phyloP scores from a whole-genome alignment of 345 rosid genomes.

The Eucalyptus marginata region DNA sequence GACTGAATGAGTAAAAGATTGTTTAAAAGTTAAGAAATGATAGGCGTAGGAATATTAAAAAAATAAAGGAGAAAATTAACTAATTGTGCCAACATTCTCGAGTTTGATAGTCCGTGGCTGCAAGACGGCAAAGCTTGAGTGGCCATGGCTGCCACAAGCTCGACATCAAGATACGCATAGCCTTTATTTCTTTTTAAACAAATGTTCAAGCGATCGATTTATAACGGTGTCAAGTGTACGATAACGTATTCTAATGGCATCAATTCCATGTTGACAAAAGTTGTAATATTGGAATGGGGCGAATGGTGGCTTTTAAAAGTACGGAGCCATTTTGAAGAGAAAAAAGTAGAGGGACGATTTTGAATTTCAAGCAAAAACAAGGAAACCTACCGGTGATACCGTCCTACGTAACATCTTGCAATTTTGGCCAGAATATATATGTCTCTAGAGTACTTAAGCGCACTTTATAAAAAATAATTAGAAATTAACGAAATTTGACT shows the following conservation, averaged over 20 bases:
- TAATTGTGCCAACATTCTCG: neutral
- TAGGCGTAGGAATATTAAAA: neutral
- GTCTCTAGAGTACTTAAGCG: neutral
- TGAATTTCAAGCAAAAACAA: neutral
- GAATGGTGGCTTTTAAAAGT: neutral
- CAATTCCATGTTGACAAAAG: neutral
- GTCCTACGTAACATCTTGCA: neutral
- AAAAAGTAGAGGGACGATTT: neutral
- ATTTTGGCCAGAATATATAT: neutral
- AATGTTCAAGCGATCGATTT: accelerated
- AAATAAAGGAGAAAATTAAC: neutral
- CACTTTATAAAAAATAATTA: neutral
- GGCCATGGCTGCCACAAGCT: neutral
- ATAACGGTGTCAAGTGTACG: neutral
- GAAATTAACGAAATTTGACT: no score
- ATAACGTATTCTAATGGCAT: accelerated
- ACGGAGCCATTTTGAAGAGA: neutral
- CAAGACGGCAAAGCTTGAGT: neutral
- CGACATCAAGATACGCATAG: no score
- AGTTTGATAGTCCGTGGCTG: neutral
- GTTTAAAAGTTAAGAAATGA: neutral
- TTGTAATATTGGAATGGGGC: accelerated
- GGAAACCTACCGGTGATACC: neutral
- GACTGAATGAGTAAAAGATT: neutral
- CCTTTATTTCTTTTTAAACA: no score